Base-by-base conservation (phyloP, 2,329 filamentous ascomycete species). In the Capronia americana region DNA sequence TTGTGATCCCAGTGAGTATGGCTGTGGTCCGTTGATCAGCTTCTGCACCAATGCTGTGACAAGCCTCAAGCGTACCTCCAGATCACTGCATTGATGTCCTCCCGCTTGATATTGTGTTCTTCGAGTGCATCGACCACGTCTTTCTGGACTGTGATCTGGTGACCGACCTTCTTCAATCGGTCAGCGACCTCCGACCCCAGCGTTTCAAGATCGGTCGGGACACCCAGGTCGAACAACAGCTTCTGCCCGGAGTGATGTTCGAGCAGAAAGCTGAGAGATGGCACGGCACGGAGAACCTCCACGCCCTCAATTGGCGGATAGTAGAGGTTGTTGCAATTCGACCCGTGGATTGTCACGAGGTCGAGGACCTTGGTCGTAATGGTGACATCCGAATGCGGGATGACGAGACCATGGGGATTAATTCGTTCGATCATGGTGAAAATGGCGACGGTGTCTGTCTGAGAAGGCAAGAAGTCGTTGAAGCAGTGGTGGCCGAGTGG, bases 201-300 rank as follows among this genome's bases (percentile, higher is more conserved):
- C 8, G 5, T 12, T 1, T 4, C 4, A 12, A 34, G n/a, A 30
- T 60, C 57, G 4, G 26, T 60, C 4, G 32, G 57, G 7, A 60
- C 30, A 3, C 57, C 57, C 1, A 60, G 38, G 14, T 60, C 57
- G 38, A 60, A 60, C 4, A 60, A 38, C 14, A 60, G 23, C 57
- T 60, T 60, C 2, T 41, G 17, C 2, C 57, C 57, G 11, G n/a
- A 20, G 17, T n/a, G 41, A 28, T 60, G 57, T n/a, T 60, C 57
- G 12, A 60, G 20, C 14, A 60, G 41, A 17, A 60, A 60, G 34
- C 4, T 10, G 14, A 41, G 34, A 7, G 54, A 64, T 23, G 57
- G 26, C n/a, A 60, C 60, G 11, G 34, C 7, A 7, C 34, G 7
- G 34, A 41, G 7, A 41, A 7, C 7, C 34, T 41, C 34, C 7